These are phyloP conservation scores for Mrakia frigida DNA, from an alignment of 768 basidiomycete species.

Conservation along the genomic window DNA sequence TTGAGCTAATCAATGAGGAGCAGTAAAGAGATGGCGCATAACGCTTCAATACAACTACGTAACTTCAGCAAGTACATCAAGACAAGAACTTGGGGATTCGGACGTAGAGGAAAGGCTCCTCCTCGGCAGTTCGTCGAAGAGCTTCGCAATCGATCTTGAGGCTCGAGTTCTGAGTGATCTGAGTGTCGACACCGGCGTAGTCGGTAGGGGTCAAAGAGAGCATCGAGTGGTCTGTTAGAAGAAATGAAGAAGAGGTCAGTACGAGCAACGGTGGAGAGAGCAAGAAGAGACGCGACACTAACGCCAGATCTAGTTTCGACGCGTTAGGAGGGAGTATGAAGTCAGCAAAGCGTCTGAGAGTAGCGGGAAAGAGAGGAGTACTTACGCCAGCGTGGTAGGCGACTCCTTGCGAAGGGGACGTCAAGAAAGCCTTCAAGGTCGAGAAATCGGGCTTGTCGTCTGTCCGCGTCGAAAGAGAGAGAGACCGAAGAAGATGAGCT, in stretches of 20 bases:
- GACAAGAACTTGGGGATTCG: neutral
- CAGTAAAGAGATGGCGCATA: too few species aligned
- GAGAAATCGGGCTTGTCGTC: constrained; percentile 23
- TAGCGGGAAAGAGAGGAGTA: neutral
- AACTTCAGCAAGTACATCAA: too few species aligned
- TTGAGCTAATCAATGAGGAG: too few species aligned
- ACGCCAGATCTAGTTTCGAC: constrained; percentile 8
- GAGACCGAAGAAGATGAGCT: neutral
- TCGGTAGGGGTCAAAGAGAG: constrained; percentile 9
- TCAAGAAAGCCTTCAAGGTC: constrained; percentile 16
- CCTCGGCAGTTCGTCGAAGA: neutral
- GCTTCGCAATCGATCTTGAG: constrained; percentile 27
- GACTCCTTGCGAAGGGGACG: constrained; percentile 5
- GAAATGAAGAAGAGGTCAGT: neutral
- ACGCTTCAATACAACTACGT: too few species aligned
- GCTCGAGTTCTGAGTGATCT: constrained; percentile 21
- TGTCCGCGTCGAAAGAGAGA: neutral
- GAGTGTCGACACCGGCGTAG: constrained; percentile 20
- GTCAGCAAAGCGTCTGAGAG: neutral
- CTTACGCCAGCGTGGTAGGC: constrained; percentile 14
- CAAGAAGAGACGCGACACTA: neutral
- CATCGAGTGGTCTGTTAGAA: constrained; percentile 17
- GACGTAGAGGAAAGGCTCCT: constrained; percentile 10
- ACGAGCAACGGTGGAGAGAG: neutral
- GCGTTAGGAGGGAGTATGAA: too few species aligned